Base-by-base conservation (phyloP, 2,329 filamentous ascomycete genomes). In the Xylaria sp. region DNA sequence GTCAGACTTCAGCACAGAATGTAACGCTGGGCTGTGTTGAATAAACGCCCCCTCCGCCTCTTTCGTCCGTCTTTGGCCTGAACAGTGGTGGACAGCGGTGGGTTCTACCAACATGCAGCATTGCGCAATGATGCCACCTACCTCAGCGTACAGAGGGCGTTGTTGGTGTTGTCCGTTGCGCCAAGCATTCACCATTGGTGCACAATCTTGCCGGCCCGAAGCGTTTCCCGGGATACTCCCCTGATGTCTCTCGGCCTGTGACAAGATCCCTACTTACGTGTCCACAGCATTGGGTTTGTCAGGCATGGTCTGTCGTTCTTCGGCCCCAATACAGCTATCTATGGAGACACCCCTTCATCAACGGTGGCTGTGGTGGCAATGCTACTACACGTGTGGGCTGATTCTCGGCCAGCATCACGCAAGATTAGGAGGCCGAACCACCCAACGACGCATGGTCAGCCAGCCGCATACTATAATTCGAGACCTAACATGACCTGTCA, bases 281-380 rank as follows among this genome's bases (percentile, higher is more conserved):
- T 31, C 58, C 58, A 33, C 25, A 61, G 58, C 58, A 22, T 44
- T 44, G 58, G 58, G 36, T 44, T 33, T 61, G 7, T 25, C n/a
- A 9, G 9, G 33, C 33, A 33, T 33, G 25, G 58, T 11, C 47
- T 15, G 9, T 29, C 29, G 20, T 42, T 50, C 45, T 9, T 60
- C 31, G 31, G 31, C 44, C 31, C 31, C 45, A 61, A 36, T 13
- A 39, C 4, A 5, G 27, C 29, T 49, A n/a, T 59, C 29, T 49
- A n/a, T 59, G 44, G 2, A 38, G 13, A 38, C 25, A 25, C 27
- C 45, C 51, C 31, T 33, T 54, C 29, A 39, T 36, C 25, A 29
- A 63, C 54, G 49, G 44, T 47, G 44, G 56, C 44, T 51, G 51
- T 53, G 61, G 65, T 64, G 65, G 61, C 65, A 67, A 64, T 66